These are phyloP conservation scores for Fusarium phyllophilum DNA, from an alignment of 2,329 filamentous ascomycete genomes.

Conservation along the genomic window DNA sequence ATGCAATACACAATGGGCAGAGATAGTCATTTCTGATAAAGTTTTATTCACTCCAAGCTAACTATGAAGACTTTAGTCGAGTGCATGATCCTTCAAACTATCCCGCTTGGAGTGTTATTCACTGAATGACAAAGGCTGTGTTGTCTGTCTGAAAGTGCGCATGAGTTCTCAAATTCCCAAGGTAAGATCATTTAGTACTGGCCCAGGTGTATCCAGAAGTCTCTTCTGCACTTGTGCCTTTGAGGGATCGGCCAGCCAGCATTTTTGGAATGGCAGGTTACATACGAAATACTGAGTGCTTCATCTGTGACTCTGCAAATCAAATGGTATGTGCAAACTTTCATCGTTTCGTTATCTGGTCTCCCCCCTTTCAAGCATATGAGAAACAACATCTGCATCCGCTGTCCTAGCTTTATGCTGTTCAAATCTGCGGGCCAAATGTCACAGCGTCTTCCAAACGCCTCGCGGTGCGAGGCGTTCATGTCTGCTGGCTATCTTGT, in stretches of 20 bases:
- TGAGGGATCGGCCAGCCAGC: not conserved
- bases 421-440: not conserved
- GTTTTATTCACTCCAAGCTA: not conserved
- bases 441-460: not conserved
- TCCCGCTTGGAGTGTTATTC: conserved; percentile 1
- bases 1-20: not conserved
- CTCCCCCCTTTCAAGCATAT: not conserved
- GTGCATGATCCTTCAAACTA: conserved; percentile 14
- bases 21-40: not conserved
- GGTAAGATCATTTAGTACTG: conserved; percentile 34
- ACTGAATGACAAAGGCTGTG: conserved; percentile 20
- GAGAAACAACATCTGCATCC: not conserved
- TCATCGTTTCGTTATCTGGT: not conserved
- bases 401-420: not conserved
- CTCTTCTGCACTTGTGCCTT: not conserved
- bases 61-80: not conserved
- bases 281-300: not conserved
- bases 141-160: conserved; percentile 35
- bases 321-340: conserved; percentile 25
- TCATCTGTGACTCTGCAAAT: not conserved
- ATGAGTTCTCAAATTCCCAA: conserved; percentile 49
- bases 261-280: not conserved
- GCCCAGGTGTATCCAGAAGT: not conserved
- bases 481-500: not conserved
- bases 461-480: not conserved